phyloP scores from a whole-genome alignment of 768 basidiomycete species.

The Hirschioporus abietinus region DNA sequence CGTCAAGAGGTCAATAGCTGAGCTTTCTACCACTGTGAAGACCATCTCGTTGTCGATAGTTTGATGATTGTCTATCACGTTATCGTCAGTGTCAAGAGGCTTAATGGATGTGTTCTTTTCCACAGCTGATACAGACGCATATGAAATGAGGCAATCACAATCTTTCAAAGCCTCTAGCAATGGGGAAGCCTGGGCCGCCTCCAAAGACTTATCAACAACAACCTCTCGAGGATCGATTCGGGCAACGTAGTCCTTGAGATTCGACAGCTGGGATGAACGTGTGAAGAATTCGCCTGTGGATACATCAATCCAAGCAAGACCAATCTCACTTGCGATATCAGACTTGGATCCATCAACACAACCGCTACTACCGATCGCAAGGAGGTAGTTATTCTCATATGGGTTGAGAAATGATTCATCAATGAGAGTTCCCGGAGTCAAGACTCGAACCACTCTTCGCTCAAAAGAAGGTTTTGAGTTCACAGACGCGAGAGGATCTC shows the following conservation, averaged over 20 bases:
- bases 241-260: slow-evolving; percentile 74
- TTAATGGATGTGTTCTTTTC: background rate
- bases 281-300: slow-evolving; percentile 93
- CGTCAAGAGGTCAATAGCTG: slow-evolving; percentile 59
- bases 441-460: slow-evolving; percentile 76
- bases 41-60: background rate
- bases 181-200: slow-evolving; percentile 34
- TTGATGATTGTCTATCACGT: slow-evolving; percentile 2
- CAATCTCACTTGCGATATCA: slow-evolving; percentile 29
- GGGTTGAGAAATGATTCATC: slow-evolving; percentile 86
- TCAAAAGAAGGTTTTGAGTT: slow-evolving; percentile 56
- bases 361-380: slow-evolving; percentile 44
- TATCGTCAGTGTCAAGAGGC: slow-evolving; percentile 7
- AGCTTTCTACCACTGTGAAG: slow-evolving; percentile 38
- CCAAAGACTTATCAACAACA: slow-evolving; percentile 49
- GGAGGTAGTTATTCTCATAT: slow-evolving; percentile 85
- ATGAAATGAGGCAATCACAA: slow-evolving; percentile 53
- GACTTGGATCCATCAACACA: slow-evolving; percentile 1
- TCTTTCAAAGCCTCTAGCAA: slow-evolving; percentile 46
- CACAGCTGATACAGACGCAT: slow-evolving; percentile 15
- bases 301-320: slow-evolving; percentile 91
- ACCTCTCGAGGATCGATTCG: slow-evolving; percentile 81
- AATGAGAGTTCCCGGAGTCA: slow-evolving; percentile 92
- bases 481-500: slow-evolving; percentile 28
- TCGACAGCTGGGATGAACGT: slow-evolving; percentile 46